Base-by-base conservation (phyloP, 148 eudicot species). In the Rhododendron kiyosumense region DNA sequence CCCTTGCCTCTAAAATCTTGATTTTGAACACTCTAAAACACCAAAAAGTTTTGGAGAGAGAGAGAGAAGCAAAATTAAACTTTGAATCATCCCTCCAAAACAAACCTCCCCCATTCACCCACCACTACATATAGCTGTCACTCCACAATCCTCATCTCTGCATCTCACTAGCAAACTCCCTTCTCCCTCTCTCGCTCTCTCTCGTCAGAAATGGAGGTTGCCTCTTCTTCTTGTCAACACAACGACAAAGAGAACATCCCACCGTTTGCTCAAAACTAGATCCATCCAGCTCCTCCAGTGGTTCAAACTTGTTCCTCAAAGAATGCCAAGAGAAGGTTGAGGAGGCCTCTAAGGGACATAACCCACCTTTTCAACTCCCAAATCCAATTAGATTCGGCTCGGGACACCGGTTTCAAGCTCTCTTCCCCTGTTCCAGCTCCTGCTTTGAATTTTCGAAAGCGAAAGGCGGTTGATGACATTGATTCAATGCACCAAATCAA, bases 331-430 rank as follows among this genome's bases (percentile, higher is more conserved):
- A 51, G 81, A 51, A 51, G 87, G 46, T 49, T 34, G 24, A 84
- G 87, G 15, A 86, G 10, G 80, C 87, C 87, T 73, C 80, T 86
- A 17, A 86, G 87, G 80, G 84, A 86, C 87, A 86, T 86, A 73
- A 81, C 87, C 52, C 80, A 86, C 9, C 71, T 81, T 49, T 86
- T 71, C 80, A 86, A 86, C 32, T 41, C n/a, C 38, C 32, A 84
- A 14, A 51, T 73, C n/a, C 38, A 71, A 57, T 81, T 84, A 5
- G 20, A 34, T 69, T 49, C 43, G 26, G 18, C 32, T 36, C 71
- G 48, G 4, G 30, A 4, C 8, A 63, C 54, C 26, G 54, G 5
- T 41, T 82, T 82, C 38, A 54, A 43, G 76, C 54, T 61, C 18
- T 30, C 0, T 54, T 36, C 49, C 9, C 83, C 38, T 32, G 83